Evolutionary conservation across 2,329 filamentous ascomycete genomes (phyloP).

Genomic region (Colletotrichum zoysiae): DNA sequence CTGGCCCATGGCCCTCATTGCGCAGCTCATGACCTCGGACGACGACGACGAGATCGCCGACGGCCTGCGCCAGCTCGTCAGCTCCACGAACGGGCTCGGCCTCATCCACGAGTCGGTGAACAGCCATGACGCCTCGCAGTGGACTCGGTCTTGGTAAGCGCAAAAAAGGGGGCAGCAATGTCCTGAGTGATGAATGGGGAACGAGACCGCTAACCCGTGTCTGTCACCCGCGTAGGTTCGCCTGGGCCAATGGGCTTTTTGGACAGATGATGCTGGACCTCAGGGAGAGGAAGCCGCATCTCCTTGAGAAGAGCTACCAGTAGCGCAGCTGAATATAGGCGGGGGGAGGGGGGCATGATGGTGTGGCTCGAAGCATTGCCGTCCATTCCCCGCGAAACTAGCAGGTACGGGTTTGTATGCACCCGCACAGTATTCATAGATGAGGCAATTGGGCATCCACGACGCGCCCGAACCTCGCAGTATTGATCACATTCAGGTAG

Average conservation of each 20-base stretch:
- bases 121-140: slow-evolving; percentile 66
- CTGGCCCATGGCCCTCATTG: slow-evolving; percentile 89
- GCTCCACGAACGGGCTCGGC: slow-evolving; percentile 78
- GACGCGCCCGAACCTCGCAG: too few species aligned
- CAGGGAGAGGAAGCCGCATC: slow-evolving; percentile 76
- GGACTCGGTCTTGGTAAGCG: slow-evolving; percentile 60
- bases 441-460: too few species aligned
- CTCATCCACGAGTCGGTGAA: slow-evolving; percentile 86
- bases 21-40: slow-evolving; percentile 82
- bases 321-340: background rate
- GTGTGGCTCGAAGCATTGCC: background rate
- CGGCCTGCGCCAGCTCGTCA: slow-evolving; percentile 74
- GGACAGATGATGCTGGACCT: slow-evolving; percentile 85
- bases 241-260: slow-evolving; percentile 91
- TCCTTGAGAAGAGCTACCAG: slow-evolving; percentile 67
- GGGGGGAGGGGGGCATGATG: background rate
- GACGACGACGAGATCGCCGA: slow-evolving; percentile 79
- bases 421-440: background rate
- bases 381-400: background rate
- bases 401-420: background rate
- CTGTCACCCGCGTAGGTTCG: slow-evolving; percentile 72
- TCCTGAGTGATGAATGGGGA: background rate
- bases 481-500: background rate
- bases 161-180: background rate
- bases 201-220: background rate